Evolutionary conservation across 164 flowering plant species (phyloP), one percentile per base, ranked within the genome.

Genomic region (Liquidambar formosana): DNA sequence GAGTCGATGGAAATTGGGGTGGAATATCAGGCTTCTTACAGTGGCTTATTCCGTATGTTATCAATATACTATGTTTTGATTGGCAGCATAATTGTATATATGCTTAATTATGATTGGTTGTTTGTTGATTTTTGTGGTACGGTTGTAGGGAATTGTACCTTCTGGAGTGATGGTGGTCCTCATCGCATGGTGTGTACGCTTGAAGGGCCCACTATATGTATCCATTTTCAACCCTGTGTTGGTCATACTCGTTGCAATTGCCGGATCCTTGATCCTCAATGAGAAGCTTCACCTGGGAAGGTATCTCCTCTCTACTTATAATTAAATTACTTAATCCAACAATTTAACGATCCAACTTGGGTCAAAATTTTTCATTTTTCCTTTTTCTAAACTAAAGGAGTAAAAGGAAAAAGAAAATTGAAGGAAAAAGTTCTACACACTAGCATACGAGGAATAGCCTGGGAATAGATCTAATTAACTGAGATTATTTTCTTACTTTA

Each of bases 1-100:
- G 75, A 28, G 28, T n/a, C 71, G 64, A 23, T 79, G 79, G 82
- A 76, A 57, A 54, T 25, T 79, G 6, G 75, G 68, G 0, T 78
- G 71, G 72, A 61, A 78, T 45, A 58, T 75, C n/a, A n/a, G n/a
- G n/a, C n/a, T n/a, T n/a, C n/a, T n/a, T n/a, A n/a, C n/a, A n/a
- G n/a, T n/a, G n/a, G 57, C 71, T 11, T 76, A 41, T 22, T 3
- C 70, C 63, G 79, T 76, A 70, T 12, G 66, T n/a, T n/a, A n/a
- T n/a, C n/a, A n/a, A n/a, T n/a, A n/a, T n/a, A n/a, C n/a, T n/a
- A n/a, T 27, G 15, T 59, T 28, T 14, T n/a, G n/a, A n/a, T n/a
- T n/a, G n/a, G n/a, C n/a, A n/a, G n/a, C n/a, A n/a, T n/a, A n/a
- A n/a, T n/a, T n/a, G n/a, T n/a, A n/a, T n/a, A n/a, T n/a, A n/a